These are phyloP conservation scores for Aphanomyces cochlioides DNA, from an alignment of 352 stramenopile species.

Conservation along the genomic window DNA sequence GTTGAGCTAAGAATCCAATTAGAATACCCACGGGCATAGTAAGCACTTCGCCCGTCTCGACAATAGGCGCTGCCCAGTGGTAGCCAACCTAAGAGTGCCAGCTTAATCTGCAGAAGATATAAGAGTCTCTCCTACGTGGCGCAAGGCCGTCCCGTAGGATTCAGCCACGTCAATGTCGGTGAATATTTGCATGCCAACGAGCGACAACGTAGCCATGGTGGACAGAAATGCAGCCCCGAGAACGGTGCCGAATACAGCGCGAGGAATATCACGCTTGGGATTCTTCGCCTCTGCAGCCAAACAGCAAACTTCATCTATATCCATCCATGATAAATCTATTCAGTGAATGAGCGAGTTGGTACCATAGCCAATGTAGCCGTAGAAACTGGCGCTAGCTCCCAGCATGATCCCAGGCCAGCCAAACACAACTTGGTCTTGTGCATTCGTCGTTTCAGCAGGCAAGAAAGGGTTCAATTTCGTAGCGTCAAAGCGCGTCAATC, in stretches of 20 bases:
- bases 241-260: constrained; percentile 88
- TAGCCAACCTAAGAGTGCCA: constrained; percentile 34
- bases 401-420: constrained; percentile 80
- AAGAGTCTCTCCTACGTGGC: constrained; percentile 29
- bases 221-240: constrained; percentile 72
- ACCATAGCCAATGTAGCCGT: constrained; percentile 94
- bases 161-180: constrained; percentile 67
- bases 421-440: constrained; percentile 43
- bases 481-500: constrained; percentile 73
- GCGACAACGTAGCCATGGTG: constrained; percentile 84
- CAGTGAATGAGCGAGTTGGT: background rate
- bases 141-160: constrained; percentile 73
- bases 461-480: constrained; percentile 86
- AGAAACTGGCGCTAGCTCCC: constrained; percentile 91
- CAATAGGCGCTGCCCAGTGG: constrained; percentile 76
- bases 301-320: constrained; percentile 91
- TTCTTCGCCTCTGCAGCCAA: constrained; percentile 86
- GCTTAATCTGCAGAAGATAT: background rate
- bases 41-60: constrained; percentile 88
- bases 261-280: constrained; percentile 80
- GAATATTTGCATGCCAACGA: constrained; percentile 92
- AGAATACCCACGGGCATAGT: constrained; percentile 95
- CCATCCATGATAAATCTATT: no score
- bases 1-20: constrained; percentile 93
- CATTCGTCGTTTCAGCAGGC: constrained; percentile 37